These are phyloP conservation scores for Kazachstania kunashirensis DNA, from an alignment of 805 yeast genomes.

Conservation along the genomic window DNA sequence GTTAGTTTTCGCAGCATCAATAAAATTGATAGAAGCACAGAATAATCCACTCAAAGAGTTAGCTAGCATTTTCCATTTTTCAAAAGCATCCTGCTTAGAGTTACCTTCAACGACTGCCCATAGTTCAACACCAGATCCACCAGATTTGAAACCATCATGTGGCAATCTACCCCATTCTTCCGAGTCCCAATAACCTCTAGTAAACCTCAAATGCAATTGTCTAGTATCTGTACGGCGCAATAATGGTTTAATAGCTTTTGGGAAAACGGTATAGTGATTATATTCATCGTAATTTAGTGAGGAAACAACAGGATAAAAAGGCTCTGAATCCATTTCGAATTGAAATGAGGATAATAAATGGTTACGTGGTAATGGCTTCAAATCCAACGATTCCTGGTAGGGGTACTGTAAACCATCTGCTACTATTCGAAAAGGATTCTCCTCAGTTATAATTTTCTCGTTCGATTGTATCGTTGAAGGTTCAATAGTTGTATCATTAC, in stretches of 20 bases:
- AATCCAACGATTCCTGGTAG: conserved; percentile 50
- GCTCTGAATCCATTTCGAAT: conserved; percentile 53
- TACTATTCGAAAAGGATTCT: not conserved
- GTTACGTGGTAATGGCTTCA: conserved; percentile 69
- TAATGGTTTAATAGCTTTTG: conserved; percentile 72
- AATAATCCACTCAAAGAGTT: conserved; percentile 81
- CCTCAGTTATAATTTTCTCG: no score
- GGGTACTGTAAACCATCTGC: conserved; percentile 28
- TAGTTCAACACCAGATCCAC: conserved; percentile 92
- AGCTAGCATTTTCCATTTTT: conserved; percentile 61
- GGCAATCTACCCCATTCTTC: conserved; percentile 82
- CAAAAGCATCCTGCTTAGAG: conserved; percentile 42
- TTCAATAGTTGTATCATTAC: no score
- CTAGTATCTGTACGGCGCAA: conserved; percentile 55
- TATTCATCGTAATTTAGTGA: conserved; percentile 17
- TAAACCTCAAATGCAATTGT: conserved; percentile 74
- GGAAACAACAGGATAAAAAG: conserved; percentile 22
- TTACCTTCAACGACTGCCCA: conserved; percentile 77
- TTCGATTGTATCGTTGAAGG: no score
- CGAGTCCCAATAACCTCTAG: conserved; percentile 94
- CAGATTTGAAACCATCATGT: conserved; percentile 55
- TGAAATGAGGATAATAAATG: conserved; percentile 59
- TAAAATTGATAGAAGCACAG: conserved; percentile 88
- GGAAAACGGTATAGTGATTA: conserved; percentile 60
- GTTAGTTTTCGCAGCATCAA: conserved; percentile 71